Evolutionary conservation across 345 rosid genomes (phyloP).

Genomic region (Crucihimalaya himalaica): DNA sequence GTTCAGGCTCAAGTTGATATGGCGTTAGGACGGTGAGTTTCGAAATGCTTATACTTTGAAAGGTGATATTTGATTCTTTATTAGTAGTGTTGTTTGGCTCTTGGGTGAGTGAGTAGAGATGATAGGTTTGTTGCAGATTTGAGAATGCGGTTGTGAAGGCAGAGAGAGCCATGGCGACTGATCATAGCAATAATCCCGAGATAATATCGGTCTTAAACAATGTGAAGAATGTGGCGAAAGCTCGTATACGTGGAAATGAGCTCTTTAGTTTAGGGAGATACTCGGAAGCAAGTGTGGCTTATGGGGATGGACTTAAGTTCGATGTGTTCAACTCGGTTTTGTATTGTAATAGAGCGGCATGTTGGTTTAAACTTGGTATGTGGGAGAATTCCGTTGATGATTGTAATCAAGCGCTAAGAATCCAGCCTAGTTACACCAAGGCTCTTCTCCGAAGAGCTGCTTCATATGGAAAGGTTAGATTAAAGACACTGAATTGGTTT

Average conservation of each 20-base stretch:
- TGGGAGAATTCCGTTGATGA: constrained; percentile 92
- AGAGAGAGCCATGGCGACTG: constrained; percentile 71
- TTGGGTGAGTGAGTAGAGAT: constrained; percentile 48
- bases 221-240: constrained; percentile 67
- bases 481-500: background rate
- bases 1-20: constrained; percentile 85
- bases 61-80: background rate
- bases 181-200: constrained; percentile 58
- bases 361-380: constrained; percentile 87
- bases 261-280: constrained; percentile 74
- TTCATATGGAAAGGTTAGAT: constrained; percentile 81
- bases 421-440: constrained; percentile 78
- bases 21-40: constrained; percentile 95
- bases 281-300: constrained; percentile 85
- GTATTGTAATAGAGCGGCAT: constrained; percentile 94
- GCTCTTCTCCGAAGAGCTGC: constrained; percentile 95
- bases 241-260: constrained; percentile 81
- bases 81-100: constrained; percentile 41
- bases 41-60: constrained; percentile 30
- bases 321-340: constrained; percentile 78
- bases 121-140: constrained; percentile 78
- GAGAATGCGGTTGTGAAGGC: constrained; percentile 79
- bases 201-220: constrained; percentile 57
- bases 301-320: constrained; percentile 83
- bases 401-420: constrained; percentile 78